Conservation (phyloP, 2,329 filamentous ascomycete genomes). For the Daldinia eschscholtzii region DNA sequence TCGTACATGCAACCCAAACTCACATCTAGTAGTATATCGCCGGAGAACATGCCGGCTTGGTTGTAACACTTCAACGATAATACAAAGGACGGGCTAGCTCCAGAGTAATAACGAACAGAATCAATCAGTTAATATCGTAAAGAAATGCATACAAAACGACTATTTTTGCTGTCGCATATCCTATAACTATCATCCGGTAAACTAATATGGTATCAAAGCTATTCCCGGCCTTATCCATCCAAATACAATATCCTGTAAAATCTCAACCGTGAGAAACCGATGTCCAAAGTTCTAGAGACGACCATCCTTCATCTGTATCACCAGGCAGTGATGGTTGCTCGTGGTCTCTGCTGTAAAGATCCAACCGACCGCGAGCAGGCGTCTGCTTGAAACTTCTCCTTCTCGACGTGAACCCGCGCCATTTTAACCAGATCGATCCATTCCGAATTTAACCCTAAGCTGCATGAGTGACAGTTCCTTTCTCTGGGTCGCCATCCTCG, state of each 20-base stretch:
- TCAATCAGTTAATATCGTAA: constrained; percentile 29
- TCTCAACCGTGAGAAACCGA: constrained; percentile 1
- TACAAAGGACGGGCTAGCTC: constrained; percentile 15
- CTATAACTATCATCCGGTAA: not conserved
- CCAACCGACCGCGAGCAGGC: not conserved
- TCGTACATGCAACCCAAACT: constrained; percentile 25
- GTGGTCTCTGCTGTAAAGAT: constrained; percentile 1
- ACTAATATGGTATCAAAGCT: constrained; percentile 29
- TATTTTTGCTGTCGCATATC: constrained; percentile 14
- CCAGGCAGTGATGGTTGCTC: not conserved
- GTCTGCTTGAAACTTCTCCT: not conserved
- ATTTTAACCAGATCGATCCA: not conserved
- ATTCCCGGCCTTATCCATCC: constrained; percentile 10
- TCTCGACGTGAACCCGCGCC: not conserved
- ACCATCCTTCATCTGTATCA: constrained; percentile 1
- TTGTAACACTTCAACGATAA: constrained; percentile 17
- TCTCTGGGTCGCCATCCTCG: constrained; percentile 50
- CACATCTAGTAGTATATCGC: constrained; percentile 17
- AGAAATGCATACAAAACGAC: constrained; percentile 16
- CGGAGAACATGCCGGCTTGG: constrained; percentile 11
- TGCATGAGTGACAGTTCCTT: constrained; percentile 43
- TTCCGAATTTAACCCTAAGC: constrained; percentile 28
- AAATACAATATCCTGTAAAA: constrained; percentile 10
- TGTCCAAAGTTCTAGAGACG: not conserved
- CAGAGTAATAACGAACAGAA: constrained; percentile 3